Base-by-base conservation (phyloP, 225 moss, liverwort and hornwort species). In the Straminergon stramineum region DNA sequence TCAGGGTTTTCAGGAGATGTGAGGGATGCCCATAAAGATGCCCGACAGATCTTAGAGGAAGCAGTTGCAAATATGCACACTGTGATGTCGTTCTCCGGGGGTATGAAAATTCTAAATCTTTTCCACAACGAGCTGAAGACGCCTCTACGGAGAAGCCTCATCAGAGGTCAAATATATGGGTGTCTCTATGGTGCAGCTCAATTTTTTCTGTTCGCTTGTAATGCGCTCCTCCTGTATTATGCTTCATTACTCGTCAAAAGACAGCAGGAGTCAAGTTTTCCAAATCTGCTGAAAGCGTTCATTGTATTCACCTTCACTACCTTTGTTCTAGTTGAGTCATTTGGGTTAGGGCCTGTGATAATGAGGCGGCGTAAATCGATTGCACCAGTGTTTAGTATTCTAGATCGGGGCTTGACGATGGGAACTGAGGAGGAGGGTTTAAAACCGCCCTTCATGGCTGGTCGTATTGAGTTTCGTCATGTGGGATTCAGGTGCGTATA, bases 21-120 rank as follows among this genome's bases (percentile, higher is more conserved):
- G 86, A 93, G 94, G 87, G 94, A 94, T 86, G 94, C 95, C 13
- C 95, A 95, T 84, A 94, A 90, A 81, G 92, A 92, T 84, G 95
- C 95, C 37, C 92, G 94, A 84, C 93, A 92, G 85, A 90, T 95
- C 51, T 91, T 94, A 86, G 94, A 94, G 91, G 95, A 95, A 90
- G 95, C 95, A 79, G 94, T 95, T 80, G 93, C 94, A 62, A 94
- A 95, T 87, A 95, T 95, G 92, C 94, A 94, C 90, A 95, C 95
- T 55, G 95, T 95, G 89, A 94, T 94, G 93, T 95, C 95, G 63
- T 95, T 95, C 84, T 94, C 94, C 35, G 95, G 94, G 63, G 89
- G 91, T 69, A 89, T 84, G 84, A 94, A 94, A 84, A 93, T 95
- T 83, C 93, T 95, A 26, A 92, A 91, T 69, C 92, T 94, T 76